phyloP scores from a whole-genome alignment of 352 stramenopile species.

The Phytophthora pisi region DNA sequence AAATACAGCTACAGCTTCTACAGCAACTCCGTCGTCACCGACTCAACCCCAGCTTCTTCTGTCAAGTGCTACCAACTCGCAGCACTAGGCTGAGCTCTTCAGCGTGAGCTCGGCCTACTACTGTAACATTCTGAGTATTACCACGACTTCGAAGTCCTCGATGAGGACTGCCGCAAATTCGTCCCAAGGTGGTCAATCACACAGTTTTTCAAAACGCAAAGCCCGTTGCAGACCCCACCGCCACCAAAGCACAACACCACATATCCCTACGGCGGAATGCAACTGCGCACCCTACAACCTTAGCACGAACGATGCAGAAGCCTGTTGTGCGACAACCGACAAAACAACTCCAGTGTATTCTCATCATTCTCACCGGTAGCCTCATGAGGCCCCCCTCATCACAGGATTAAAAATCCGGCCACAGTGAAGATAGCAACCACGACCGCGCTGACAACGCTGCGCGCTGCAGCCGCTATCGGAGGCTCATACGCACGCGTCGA shows the following conservation, averaged over 20 bases:
- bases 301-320: too few relatives aligned
- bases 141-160: too few relatives aligned
- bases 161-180: too few relatives aligned
- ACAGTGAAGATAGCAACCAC: not conserved
- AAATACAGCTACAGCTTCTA: not conserved
- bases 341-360: too few relatives aligned
- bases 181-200: too few relatives aligned
- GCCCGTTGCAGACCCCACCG: too few relatives aligned
- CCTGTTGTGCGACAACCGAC: not conserved
- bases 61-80: constrained; percentile 7
- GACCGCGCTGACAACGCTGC: not conserved
- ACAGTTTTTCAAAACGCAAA: too few relatives aligned
- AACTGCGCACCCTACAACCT: too few relatives aligned
- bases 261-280: too few relatives aligned
- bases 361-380: not conserved
- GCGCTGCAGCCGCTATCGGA: constrained; percentile 12
- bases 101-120: constrained; percentile 6
- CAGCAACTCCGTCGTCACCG: not conserved
- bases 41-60: not conserved
- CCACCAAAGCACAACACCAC: too few relatives aligned
- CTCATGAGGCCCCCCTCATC: not conserved
- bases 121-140: not conserved
- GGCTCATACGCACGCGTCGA: constrained; percentile 61
- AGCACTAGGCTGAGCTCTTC: constrained; percentile 2
- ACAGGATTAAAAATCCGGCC: not conserved